These are phyloP conservation scores for Ganoderma resinaceum DNA, from an alignment of 1,284 basidiomycete species.

Conservation along the genomic window DNA sequence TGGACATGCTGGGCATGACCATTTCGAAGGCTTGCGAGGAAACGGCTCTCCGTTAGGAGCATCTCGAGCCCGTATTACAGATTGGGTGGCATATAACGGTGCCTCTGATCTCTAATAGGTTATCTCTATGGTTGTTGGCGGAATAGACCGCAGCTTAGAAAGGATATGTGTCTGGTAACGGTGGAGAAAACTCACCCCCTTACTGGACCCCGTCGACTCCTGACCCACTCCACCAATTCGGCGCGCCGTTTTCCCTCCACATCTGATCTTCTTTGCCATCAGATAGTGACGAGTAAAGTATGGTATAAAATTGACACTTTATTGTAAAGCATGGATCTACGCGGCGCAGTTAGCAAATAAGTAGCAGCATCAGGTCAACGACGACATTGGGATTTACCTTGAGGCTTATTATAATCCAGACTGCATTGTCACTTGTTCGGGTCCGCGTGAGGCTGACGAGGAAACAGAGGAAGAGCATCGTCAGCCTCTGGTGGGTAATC, in stretches of 20 bases:
- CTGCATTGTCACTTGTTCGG: slow-evolving; percentile 7
- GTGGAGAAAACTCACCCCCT: neutral
- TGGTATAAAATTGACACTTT: neutral
- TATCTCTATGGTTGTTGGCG: neutral
- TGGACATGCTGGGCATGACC: neutral
- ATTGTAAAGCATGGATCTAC: neutral
- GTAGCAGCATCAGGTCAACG: neutral
- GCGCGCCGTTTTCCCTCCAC: neutral
- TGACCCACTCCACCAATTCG: neutral
- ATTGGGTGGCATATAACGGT: neutral
- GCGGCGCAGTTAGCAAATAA: neutral
- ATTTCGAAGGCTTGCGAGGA: neutral
- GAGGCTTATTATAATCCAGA: neutral
- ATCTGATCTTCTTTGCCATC: neutral
- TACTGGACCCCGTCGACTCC: neutral
- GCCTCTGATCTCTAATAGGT: neutral
- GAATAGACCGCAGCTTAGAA: neutral
- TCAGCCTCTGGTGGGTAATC: slow-evolving; percentile 1
- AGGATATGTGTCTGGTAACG: neutral
- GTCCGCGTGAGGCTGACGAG: slow-evolving; percentile 20
- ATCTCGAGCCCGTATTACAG: neutral
- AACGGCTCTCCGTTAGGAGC: neutral
- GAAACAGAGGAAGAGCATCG: neutral
- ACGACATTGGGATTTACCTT: neutral
- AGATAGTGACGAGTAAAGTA: neutral